Conservation (phyloP, 176 grass and related monocot species). For the Dendrocalamus sinicus region DNA sequence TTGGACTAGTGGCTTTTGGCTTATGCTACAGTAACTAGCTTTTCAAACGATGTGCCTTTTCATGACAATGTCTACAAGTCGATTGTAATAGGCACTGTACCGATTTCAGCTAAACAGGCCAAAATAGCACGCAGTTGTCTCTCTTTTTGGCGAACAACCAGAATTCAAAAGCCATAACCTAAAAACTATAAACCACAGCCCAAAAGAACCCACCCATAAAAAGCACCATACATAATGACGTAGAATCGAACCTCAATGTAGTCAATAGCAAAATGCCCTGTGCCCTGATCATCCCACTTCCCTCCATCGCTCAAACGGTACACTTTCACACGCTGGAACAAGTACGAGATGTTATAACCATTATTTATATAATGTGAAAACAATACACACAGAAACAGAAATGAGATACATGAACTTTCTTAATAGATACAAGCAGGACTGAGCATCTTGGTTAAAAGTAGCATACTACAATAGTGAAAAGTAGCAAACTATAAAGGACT, state of each 20-base stretch:
- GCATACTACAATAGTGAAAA: conserved; percentile 15
- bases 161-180: no score
- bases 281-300: conserved; percentile 98
- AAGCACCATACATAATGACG: background rate
- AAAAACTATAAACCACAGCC: no score
- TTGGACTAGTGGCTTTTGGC: no score
- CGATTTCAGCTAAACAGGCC: no score
- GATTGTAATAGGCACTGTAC: no score
- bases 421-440: conserved; percentile 18
- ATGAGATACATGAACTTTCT: background rate
- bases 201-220: background rate
- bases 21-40: no score
- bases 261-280: conserved; percentile 87
- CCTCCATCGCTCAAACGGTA: conserved; percentile 86
- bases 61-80: no score
- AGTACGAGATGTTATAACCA: conserved; percentile 30
- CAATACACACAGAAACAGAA: conserved; percentile 13
- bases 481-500: background rate
- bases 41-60: no score
- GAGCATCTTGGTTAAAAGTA: conserved; percentile 19
- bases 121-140: no score
- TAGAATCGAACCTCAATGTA: conserved; percentile 69
- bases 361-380: conserved; percentile 28
- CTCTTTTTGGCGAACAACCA: no score
- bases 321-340: conserved; percentile 91